Evolutionary conservation across 192 early-diverging fungal species (phyloP), one percentile per base, ranked within the genome.

Genomic region (Coemansia sp.): DNA sequence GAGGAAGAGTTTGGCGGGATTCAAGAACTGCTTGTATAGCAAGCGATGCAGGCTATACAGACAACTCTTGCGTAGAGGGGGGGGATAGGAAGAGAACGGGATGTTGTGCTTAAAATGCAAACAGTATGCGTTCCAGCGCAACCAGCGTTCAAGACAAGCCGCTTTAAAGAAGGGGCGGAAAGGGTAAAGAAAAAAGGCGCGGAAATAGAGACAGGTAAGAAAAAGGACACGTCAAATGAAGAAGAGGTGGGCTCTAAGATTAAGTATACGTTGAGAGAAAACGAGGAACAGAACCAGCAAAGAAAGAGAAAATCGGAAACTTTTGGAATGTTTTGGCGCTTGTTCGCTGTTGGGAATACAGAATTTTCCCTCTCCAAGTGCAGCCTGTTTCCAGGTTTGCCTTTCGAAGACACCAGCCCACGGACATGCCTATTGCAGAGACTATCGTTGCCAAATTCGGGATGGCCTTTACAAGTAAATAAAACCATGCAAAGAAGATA

Each of bases 101-200:
- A 42, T 36, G 55, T 57, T 57, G 55, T 36, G 55, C 34, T 36
- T 57, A 33, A 46, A 56, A 65, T 65, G 63, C 33, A 57, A 36
- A n/a, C 34, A 65, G 23, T 35, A 42, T 43, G 63, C 41, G 41
- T 19, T 35, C 53, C 53, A 53, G 63, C 41, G 29, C 63, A 65
- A 55, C 63, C 29, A 53, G 53, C 19, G 8, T 38, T 15, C 22
- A 64, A 65, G 53, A 43, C 41, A 20, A 22, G 33, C 45, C 55
- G 34, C 55, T 57, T 35, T 57, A 57, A 34, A 57, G 33, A 56
- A 34, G 20, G 0, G 32, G 48, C 36, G 49, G 14, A 35, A 63
- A 25, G 62, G 54, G 29, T 34, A 34, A 40, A 32, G 53, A n/a
- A 17, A 43, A 8, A 43, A 45, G 42, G 33, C 36, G 35, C 19